Base-by-base conservation (phyloP, 2,329 filamentous ascomycete genomes). In the Venturia carpophila region DNA sequence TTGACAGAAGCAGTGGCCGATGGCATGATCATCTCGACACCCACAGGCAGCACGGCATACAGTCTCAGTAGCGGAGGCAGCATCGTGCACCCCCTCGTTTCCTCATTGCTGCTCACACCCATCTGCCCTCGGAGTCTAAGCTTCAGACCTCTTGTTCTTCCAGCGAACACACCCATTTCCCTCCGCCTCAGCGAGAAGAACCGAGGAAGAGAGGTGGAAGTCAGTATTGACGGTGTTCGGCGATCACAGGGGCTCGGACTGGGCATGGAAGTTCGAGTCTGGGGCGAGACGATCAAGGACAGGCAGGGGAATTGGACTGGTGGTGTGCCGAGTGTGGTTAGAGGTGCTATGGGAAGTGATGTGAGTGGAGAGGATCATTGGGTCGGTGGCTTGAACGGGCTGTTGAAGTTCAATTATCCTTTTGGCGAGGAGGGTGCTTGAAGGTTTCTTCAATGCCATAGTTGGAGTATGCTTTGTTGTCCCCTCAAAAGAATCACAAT, bases 351-450 rank as follows among this genome's bases (percentile, higher is more conserved):
- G 60, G 74, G 73, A 21, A 71, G 72, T 70, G 79, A 82, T 70
- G 69, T 73, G 5, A 76, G 73, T 47, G 80, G 72, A 30, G 91
- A 97, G 71, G 93, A 97, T 75, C 91, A 93, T 21, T 99, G 94
- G 94, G 93, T 99, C 2, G 93, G 93, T 0, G 93, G 94, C 0
- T 77, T 99, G 72, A 99, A 96, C 73, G 91, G 91, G 11, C 74
- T 97, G 71, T 78, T 99, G 70, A 99, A 99, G 79, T 99, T 97
- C 75, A 99, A 99, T 75, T 91, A 96, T 77, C 92, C 93, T 0
- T 97, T 97, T 80, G 94, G 94, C 11, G 63, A 64, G 52, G 60
- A 64, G 21, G 39, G 60, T 42, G n/a, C 37, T 61, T 61, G 60
- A 61, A 17, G n/a, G 45, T 21, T 9, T 47, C 17, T 19, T n/a